Percentiles rank a stretch among this genome's conserved stretches.
Evolutionary conservation across 1,284 basidiomycete genomes (phyloP).

Genomic region (Pseudozyma sp.): DNA sequence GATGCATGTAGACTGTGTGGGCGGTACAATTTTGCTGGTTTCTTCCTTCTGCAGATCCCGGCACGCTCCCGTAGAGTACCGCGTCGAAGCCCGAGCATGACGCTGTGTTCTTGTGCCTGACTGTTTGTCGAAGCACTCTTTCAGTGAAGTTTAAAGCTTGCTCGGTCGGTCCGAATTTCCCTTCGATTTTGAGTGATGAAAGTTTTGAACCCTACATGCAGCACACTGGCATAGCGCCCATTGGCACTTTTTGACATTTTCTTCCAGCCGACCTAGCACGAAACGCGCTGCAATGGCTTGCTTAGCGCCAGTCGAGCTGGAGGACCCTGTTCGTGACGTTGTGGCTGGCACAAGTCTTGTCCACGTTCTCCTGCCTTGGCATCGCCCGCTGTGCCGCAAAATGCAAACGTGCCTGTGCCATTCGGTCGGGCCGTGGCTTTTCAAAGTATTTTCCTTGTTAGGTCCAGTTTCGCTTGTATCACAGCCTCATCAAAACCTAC

Average conservation of each 20-base stretch:
- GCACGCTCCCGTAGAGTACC: slow-evolving; percentile 3
- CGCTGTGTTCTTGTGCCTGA: neutral
- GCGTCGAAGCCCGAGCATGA: neutral
- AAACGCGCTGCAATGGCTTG: slow-evolving; percentile 1
- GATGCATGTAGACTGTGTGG: neutral
- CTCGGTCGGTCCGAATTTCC: neutral
- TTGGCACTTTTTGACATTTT: slow-evolving; percentile 5
- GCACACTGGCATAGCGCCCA: neutral
- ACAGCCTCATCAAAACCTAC: no score
- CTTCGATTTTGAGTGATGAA: slow-evolving; percentile 4
- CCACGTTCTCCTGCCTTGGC: slow-evolving; percentile 25
- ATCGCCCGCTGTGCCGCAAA: neutral
- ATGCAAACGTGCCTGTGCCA: slow-evolving; percentile 2
- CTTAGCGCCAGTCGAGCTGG: slow-evolving; percentile 34
- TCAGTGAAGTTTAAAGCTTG: neutral
- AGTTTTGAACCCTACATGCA: slow-evolving; percentile 37
- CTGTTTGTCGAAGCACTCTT: neutral
- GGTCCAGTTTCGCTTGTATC: no score
- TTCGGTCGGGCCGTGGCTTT: neutral
- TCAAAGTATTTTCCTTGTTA: neutral
- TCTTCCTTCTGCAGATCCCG: slow-evolving; percentile 15
- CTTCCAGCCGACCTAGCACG: slow-evolving; percentile 46
- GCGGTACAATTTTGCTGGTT: neutral
- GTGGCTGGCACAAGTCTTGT: slow-evolving; percentile 6
- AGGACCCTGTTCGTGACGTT: slow-evolving; percentile 26